phyloP scores from a whole-genome alignment of 208 protist species.

The Borovskyia barvae region DNA sequence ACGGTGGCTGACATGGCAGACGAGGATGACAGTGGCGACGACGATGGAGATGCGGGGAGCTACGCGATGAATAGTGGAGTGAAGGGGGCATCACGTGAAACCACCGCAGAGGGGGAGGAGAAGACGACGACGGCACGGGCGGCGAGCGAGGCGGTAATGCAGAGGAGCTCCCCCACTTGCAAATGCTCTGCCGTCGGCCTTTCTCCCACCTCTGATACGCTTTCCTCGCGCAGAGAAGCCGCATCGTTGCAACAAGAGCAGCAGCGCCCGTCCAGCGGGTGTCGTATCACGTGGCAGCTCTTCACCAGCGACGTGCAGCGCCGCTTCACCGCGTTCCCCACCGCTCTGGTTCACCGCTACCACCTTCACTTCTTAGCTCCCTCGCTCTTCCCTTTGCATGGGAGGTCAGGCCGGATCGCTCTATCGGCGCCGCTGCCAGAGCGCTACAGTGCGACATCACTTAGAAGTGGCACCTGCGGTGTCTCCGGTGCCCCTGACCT shows the following conservation, averaged over 20 bases:
- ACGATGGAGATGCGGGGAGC: background rate
- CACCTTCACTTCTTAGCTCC: constrained; percentile 70
- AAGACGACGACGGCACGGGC: too few relatives aligned
- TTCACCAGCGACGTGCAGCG: constrained; percentile 53
- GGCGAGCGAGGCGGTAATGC: background rate
- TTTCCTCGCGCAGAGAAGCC: too few relatives aligned
- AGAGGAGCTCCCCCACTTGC: background rate
- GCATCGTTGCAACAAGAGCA: background rate
- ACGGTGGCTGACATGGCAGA: constrained; percentile 16
- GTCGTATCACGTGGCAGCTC: constrained; percentile 43
- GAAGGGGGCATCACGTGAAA: background rate
- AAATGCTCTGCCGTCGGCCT: too few relatives aligned
- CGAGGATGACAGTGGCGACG: background rate
- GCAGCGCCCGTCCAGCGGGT: background rate
- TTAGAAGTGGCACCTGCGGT: background rate
- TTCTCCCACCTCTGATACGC: too few relatives aligned
- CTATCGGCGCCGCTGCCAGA: too few relatives aligned
- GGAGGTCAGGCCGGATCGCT: too few relatives aligned
- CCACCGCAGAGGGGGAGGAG: background rate
- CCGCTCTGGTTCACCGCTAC: constrained; percentile 77
- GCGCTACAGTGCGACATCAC: too few relatives aligned
- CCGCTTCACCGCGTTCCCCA: constrained; percentile 75
- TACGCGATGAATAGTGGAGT: background rate
- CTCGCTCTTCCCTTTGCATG: constrained; percentile 48
- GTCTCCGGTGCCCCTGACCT: background rate